Evolutionary conservation across 2,329 filamentous ascomycete species (phyloP), one percentile per base, ranked within the genome.

Genomic region (Calonectria henricotiae): DNA sequence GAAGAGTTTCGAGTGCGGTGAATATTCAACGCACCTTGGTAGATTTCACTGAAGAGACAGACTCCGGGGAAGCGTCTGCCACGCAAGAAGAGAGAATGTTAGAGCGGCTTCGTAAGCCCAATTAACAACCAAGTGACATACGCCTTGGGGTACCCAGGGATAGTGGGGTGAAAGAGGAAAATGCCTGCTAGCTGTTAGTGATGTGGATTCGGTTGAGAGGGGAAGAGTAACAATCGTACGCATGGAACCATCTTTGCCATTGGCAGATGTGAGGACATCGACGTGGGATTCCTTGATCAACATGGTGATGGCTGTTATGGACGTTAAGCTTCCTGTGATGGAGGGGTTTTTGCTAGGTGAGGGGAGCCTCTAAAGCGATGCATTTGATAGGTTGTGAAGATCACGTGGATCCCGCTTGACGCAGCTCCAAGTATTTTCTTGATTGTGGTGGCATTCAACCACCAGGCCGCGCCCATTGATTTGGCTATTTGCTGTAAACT

Each of bases 31-130:
- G 68, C 82, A 95, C 94, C 95, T 91, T 98, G 95, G 80, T 98
- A 98, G 78, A 98, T 98, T 84, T 98, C 95, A 76, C 92, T 95
- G 81, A 97, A 98, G 67, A 98, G 87, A 15, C 94, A 92, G 5
- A 98, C 93, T 23, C 93, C 95, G 0, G 95, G 95, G 78, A 97
- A 98, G 61, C 87, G 86, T 35, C 89, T 90, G 69, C 3, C 12
- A 12, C 8, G 47, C 2, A 17, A 30, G 7, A 55, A 15, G 25
- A 44, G 12, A 39, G 20, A 37, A 23, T 8, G 32, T 76, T 20
- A 78, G 70, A 20, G 17, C n/a, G 17, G 9, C 5, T 9, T 13
- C 17, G 32, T 9, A n/a, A 23, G 39, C 4, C 25, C 11, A 27
- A 39, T 12, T 30, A 5, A 25, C 4, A 15, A 35, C 17, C 8